Evolutionary conservation across 192 early-diverging fungal genomes (phyloP).

Genomic region (Linnemannia exigua): DNA sequence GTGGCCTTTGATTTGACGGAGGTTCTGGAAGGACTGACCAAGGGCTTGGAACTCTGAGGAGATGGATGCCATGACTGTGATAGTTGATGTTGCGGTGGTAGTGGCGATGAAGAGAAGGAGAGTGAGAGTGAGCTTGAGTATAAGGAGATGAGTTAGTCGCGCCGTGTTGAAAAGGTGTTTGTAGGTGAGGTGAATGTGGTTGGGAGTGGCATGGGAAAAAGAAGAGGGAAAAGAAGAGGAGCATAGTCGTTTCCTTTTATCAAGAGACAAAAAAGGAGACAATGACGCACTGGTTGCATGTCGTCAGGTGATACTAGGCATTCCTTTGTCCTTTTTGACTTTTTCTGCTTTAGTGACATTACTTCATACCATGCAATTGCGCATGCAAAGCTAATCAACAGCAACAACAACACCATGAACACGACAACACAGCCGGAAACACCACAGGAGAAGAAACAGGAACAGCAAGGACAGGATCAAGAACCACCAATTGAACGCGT

Average conservation of each 20-base stretch:
- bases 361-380: no score
- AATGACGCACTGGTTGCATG: neutral
- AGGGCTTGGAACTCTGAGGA: constrained; percentile 46
- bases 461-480: neutral
- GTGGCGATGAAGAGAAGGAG: neutral
- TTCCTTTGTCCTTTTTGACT: neutral
- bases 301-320: neutral
- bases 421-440: no score
- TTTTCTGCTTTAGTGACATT: no score
- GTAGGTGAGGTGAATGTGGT: neutral
- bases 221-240: neutral
- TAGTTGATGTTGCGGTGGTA: neutral
- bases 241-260: neutral
- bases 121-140: neutral
- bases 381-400: no score
- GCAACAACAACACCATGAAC: no score
- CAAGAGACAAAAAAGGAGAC: neutral
- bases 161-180: neutral
- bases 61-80: constrained; percentile 38
- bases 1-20: constrained; percentile 56
- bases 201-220: no score
- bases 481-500: constrained; percentile 5
- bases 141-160: neutral
- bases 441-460: no score
- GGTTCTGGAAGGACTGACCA: constrained; percentile 47